phyloP scores from a whole-genome alignment of 345 rosid genomes.

The Gossypium raimondii region DNA sequence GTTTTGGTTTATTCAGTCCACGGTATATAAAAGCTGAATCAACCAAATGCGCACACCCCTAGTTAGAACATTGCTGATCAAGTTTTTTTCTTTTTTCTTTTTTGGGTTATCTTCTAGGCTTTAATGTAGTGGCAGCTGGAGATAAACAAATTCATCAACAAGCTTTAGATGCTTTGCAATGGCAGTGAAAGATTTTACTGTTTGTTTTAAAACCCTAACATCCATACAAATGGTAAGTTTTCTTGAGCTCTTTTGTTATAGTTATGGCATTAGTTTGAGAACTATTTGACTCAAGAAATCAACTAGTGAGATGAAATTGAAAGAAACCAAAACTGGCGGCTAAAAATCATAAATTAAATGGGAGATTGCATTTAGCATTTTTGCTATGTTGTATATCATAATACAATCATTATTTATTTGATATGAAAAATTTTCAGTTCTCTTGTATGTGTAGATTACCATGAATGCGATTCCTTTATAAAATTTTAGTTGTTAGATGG shows the following conservation, averaged over 20 bases:
- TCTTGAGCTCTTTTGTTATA: background rate
- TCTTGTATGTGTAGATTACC: background rate
- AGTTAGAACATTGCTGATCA: background rate
- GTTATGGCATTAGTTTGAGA: background rate
- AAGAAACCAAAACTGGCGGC: background rate
- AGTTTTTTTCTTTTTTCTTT: background rate
- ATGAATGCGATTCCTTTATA: background rate
- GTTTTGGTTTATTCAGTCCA: background rate
- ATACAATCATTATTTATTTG: background rate
- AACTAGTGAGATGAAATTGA: background rate
- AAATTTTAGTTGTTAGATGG: too few species aligned
- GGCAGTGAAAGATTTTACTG: slow-evolving; percentile 24
- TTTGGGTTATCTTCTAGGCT: slow-evolving; percentile 2
- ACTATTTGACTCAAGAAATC: background rate
- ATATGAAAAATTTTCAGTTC: background rate
- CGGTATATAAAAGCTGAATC: too few species aligned
- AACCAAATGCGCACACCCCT: too few species aligned
- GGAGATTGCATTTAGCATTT: background rate
- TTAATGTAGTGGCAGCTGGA: slow-evolving; percentile 38
- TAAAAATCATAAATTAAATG: background rate
- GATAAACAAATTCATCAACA: slow-evolving; percentile 56
- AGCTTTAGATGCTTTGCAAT: slow-evolving; percentile 42
- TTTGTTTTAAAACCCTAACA: background rate
- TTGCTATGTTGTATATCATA: background rate
- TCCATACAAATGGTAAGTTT: background rate